Percentiles rank a stretch among this genome's conserved stretches.
These are phyloP conservation scores for Suillus fuscotomentosus DNA, from an alignment of 768 basidiomycete genomes.

Conservation along the genomic window DNA sequence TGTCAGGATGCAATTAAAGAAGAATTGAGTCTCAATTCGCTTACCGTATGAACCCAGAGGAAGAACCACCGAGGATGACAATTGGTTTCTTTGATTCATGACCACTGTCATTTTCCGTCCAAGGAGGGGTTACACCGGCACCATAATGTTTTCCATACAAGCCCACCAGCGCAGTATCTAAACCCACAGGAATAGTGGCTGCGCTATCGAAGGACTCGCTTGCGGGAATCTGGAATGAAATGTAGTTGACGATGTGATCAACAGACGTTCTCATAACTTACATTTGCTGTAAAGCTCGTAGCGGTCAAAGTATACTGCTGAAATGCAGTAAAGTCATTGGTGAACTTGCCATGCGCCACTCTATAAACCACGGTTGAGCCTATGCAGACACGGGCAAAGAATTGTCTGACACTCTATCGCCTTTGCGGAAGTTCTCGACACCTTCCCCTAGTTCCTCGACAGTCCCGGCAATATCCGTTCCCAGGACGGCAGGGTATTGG, in stretches of 20 bases:
- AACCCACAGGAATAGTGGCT: constrained; percentile 44
- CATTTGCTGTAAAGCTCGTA: constrained; percentile 38
- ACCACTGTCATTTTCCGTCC: constrained; percentile 28
- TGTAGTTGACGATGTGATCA: not conserved
- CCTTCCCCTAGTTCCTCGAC: constrained; percentile 40
- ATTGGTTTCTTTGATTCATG: constrained; percentile 43
- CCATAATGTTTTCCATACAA: constrained; percentile 42
- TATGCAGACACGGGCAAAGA: constrained; percentile 12
- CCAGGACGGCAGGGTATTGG: constrained; percentile 35
- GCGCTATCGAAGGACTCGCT: constrained; percentile 44
- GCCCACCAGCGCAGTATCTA: constrained; percentile 46
- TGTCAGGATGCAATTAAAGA: constrained; percentile 1
- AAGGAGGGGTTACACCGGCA: constrained; percentile 37
- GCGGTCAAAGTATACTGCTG: constrained; percentile 40
- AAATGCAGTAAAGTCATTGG: constrained; percentile 28
- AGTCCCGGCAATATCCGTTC: constrained; percentile 36
- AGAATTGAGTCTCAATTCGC: constrained; percentile 10
- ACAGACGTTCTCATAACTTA: constrained; percentile 9
- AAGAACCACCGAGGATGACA: constrained; percentile 48
- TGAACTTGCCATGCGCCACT: constrained; percentile 30
- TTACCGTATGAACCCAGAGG: constrained; percentile 47
- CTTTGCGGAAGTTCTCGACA: constrained; percentile 33
- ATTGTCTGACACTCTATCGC: constrained; percentile 38
- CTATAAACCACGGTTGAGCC: constrained; percentile 21
- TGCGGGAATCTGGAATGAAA: constrained; percentile 38